phyloP scores from a whole-genome alignment of 768 basidiomycete genomes.

The Termitomyces sp. region DNA sequence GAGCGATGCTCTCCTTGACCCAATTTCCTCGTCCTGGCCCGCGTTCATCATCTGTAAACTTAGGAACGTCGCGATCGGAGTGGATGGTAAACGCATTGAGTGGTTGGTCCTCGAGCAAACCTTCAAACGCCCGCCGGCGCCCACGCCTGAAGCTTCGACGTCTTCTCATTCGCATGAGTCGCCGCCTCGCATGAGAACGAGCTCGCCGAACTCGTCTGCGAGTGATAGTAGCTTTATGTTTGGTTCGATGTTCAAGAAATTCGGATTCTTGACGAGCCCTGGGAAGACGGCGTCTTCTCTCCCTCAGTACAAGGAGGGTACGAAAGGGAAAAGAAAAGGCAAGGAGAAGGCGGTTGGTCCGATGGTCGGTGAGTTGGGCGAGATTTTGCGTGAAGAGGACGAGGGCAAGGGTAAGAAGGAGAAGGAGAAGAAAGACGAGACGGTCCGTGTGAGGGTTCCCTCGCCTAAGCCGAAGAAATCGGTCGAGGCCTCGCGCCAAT shows the following conservation, averaged over 20 bases:
- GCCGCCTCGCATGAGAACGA: slow-evolving; percentile 23
- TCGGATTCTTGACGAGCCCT: slow-evolving; percentile 53
- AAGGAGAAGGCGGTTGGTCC: slow-evolving; percentile 22
- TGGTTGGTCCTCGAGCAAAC: slow-evolving; percentile 72
- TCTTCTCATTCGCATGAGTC: slow-evolving; percentile 14
- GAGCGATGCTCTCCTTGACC: slow-evolving; percentile 69
- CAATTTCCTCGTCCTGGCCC: slow-evolving; percentile 62
- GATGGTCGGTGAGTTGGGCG: slow-evolving; percentile 67
- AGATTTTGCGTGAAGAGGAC: slow-evolving; percentile 54
- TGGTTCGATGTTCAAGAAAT: slow-evolving; percentile 51
- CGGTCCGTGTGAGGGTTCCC: slow-evolving; percentile 23
- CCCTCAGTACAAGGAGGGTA: slow-evolving; percentile 13
- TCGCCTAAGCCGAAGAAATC: slow-evolving; percentile 25
- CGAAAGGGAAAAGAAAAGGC: slow-evolving; percentile 28
- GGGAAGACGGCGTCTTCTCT: slow-evolving; percentile 28
- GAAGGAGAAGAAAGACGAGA: slow-evolving; percentile 12
- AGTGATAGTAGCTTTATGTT: slow-evolving; percentile 37
- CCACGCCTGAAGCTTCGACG: slow-evolving; percentile 6
- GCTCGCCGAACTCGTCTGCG: slow-evolving; percentile 38
- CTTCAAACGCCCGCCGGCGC: slow-evolving; percentile 35
- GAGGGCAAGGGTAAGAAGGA: slow-evolving; percentile 13
- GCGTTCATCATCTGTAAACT: slow-evolving; percentile 68
- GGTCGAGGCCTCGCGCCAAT: slow-evolving; percentile 18
- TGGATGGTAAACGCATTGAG: slow-evolving; percentile 37
- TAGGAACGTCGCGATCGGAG: slow-evolving; percentile 30